Conservation (phyloP, 75 land plant genomes). For the Selaginella tamariscina region DNA sequence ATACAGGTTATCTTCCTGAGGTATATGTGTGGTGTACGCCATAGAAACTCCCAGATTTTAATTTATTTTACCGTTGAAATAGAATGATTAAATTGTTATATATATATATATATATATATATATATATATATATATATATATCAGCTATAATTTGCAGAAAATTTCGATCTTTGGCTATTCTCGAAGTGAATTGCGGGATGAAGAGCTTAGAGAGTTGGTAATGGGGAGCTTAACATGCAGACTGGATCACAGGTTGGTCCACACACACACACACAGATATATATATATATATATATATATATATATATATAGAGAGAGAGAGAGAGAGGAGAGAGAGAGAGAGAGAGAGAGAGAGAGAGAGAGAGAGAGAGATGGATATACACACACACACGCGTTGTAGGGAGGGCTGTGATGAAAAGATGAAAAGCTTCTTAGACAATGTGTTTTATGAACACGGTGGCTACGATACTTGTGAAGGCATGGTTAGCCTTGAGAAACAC, state of each 20-base stretch:
- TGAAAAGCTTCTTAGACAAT: constrained; percentile 43
- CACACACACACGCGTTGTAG: constrained; percentile 18
- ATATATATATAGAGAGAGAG: too few species aligned
- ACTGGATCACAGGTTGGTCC: constrained; percentile 32
- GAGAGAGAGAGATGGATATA: neutral
- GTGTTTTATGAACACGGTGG: constrained; percentile 45
- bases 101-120: too few species aligned
- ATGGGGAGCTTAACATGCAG: constrained; percentile 50
- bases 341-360: too few species aligned
- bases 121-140: too few species aligned
- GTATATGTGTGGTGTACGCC: too few species aligned
- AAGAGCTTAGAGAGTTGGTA: constrained; percentile 43
- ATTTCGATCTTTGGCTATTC: constrained; percentile 36
- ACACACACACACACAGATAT: too few species aligned
- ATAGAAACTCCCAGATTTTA: too few species aligned
- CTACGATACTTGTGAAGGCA: constrained; percentile 45
- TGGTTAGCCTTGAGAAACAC: constrained; percentile 36
- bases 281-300: too few species aligned
- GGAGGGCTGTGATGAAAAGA: constrained; percentile 46
- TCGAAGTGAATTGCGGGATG: constrained; percentile 48
- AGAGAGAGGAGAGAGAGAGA: too few species aligned
- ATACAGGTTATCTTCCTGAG: neutral
- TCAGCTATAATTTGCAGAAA: neutral
- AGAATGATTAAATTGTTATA: too few species aligned
- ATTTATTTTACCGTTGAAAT: too few species aligned